Base-by-base conservation (phyloP, 345 rosid species). In the Pseudoturritis turrita region DNA sequence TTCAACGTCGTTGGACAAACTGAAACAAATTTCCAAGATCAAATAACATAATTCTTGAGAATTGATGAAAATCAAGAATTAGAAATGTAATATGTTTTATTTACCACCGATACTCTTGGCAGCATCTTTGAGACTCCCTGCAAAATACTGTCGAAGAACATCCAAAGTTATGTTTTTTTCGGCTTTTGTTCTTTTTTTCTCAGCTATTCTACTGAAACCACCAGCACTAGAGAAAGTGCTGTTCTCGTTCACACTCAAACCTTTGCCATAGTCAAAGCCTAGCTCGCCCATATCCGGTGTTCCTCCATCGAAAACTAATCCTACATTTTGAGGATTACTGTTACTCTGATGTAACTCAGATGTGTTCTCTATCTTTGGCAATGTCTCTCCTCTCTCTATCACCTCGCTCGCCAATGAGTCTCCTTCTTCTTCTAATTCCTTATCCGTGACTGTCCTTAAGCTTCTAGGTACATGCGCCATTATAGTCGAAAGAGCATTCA, bases 1-100 rank as follows among this genome's bases (percentile, higher is more conserved):
- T 94, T 94, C 88, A 94, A 81, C 19, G 96, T 94, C 5, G 98
- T 94, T 10, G 98, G 97, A 79, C 97, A 94, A 78, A 91, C 97
- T 94, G 89, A 82, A 77, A 51, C 57, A 60, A 41, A 46, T 2
- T n/a, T 51, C 22, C 45, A 72, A 62, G 46, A 59, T 71, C 69
- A 56, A 8, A 18, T 15, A 49, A 51, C 60, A 70, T 3, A 75
- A 28, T 29, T 55, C 12, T 4, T 51, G 39, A 65, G 36, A 52
- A 53, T 0, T 28, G 0, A 49, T 5, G 14, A 28, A 47, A 14
- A 12, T 33, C 50, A 45, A 54, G 65, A 57, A n/a, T 13, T 2
- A 15, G 3, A 21, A n/a, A 52, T 61, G 63, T 60, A 5, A 21
- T 0, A 51, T 35, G 72, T 50, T 61, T 36, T 7, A 54, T 95